A percentile compares a stretch with the other conserved stretches of the same genome.
Conservation (phyloP, 352 stramenopile genomes). For the Globisporangium emineosum region DNA sequence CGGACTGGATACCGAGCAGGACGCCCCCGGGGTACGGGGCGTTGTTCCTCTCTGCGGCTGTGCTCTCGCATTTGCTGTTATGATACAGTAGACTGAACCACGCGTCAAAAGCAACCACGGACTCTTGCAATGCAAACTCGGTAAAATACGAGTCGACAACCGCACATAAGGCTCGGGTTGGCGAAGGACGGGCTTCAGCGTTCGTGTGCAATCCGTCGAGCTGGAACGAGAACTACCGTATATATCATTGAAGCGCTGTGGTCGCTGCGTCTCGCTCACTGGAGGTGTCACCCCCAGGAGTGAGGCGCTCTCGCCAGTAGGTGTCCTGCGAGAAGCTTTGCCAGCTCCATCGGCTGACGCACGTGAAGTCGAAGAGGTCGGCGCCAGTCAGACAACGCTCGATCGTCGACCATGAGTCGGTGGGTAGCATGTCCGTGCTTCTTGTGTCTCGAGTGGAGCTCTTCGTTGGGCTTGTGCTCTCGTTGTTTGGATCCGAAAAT, state of each 20-base stretch:
- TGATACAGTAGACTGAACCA: no score
- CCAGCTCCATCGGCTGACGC: background rate
- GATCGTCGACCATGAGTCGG: background rate
- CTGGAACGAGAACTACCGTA: background rate
- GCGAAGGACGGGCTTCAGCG: no score
- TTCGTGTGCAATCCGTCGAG: background rate
- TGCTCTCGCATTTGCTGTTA: no score
- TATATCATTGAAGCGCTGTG: background rate
- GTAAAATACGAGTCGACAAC: no score
- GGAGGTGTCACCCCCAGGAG: background rate
- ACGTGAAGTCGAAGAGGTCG: background rate
- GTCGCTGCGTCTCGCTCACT: background rate
- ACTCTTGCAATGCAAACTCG: no score
- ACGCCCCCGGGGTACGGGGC: constrained; percentile 19
- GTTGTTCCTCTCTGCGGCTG: background rate
- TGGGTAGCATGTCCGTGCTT: background rate
- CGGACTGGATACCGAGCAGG: constrained; percentile 39
- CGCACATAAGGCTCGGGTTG: no score
- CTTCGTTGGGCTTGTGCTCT: no score
- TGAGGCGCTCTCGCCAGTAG: background rate
- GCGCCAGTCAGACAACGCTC: background rate
- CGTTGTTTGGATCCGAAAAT: no score
- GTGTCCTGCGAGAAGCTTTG: background rate
- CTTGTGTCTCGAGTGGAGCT: background rate
- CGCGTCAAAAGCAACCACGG: background rate